Percentiles rank a stretch among this genome's conserved stretches.
Evolutionary conservation across 495 filamentous ascomycete species (phyloP).

Genomic region (Aspergillus egyptiacus): DNA sequence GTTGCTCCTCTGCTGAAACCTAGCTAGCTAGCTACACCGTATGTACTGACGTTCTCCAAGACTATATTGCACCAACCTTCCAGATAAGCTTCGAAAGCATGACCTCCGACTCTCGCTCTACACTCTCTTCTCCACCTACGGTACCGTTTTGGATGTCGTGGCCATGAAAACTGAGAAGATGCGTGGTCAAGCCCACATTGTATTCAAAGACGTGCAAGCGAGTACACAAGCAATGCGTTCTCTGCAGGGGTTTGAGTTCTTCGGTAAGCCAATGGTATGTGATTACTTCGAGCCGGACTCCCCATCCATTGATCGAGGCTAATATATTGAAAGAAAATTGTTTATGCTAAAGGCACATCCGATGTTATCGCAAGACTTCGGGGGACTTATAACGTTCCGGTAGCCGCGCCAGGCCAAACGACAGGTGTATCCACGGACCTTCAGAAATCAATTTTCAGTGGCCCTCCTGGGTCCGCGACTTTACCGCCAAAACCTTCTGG

Average conservation of each 20-base stretch:
- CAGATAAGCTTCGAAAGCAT: conserved; percentile 76
- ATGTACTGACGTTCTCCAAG: conserved; percentile 41
- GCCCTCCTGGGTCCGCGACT: conserved; percentile 47
- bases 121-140: conserved; percentile 89
- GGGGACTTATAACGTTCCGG: conserved; percentile 72
- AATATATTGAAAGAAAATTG: conserved; percentile 59
- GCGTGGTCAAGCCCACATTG: conserved; percentile 92
- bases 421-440: conserved; percentile 63
- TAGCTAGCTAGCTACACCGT: background rate
- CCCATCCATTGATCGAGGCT: conserved; percentile 1
- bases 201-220: conserved; percentile 78
- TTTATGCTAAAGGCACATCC: conserved; percentile 82
- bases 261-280: conserved; percentile 80
- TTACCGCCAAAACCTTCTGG: conserved; percentile 37
- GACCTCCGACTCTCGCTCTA: conserved; percentile 82
- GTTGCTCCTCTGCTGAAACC: conserved; percentile 29
- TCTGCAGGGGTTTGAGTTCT: conserved; percentile 79
- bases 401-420: conserved; percentile 33
- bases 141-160: conserved; percentile 89
- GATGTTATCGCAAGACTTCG: conserved; percentile 82
- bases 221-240: conserved; percentile 87
- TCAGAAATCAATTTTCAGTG: conserved; percentile 77
- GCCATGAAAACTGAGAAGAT: conserved; percentile 81
- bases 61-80: conserved; percentile 81
- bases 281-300: background rate